phyloP scores from a whole-genome alignment of 1,139 yeast genomes.

The Suhomyces taliae region DNA sequence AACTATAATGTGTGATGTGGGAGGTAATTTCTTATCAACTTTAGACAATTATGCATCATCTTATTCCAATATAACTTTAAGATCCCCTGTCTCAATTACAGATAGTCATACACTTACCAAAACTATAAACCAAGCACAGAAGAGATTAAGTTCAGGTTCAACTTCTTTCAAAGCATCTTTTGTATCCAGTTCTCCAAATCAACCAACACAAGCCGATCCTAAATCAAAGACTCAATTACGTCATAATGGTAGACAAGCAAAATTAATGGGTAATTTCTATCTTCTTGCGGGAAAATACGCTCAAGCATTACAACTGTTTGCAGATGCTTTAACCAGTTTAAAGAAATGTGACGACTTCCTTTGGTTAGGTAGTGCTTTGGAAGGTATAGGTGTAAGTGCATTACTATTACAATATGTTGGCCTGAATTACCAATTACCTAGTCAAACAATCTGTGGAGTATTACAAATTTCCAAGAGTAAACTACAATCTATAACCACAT shows the following conservation, averaged over 20 bases:
- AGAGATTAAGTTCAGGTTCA: slow-evolving; percentile 41
- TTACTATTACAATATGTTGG: slow-evolving; percentile 61
- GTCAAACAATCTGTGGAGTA: slow-evolving; percentile 15
- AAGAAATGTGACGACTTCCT: slow-evolving; percentile 69
- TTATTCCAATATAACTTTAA: slow-evolving; percentile 64
- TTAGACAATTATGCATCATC: slow-evolving; percentile 71
- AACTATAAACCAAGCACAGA: slow-evolving; percentile 54
- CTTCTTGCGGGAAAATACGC: slow-evolving; percentile 75
- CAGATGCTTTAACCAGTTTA: slow-evolving; percentile 65
- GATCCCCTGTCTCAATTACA: slow-evolving; percentile 70
- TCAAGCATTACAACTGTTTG: slow-evolving; percentile 69
- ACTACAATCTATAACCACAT: slow-evolving; percentile 19
- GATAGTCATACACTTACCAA: slow-evolving; percentile 50
- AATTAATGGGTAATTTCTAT: slow-evolving; percentile 73
- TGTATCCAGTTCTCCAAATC: slow-evolving; percentile 7
- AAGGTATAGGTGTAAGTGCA: slow-evolving; percentile 71
- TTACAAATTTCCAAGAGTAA: slow-evolving; percentile 31
- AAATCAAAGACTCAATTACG: slow-evolving; percentile 35
- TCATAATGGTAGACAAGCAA: slow-evolving; percentile 67
- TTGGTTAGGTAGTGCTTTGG: slow-evolving; percentile 88
- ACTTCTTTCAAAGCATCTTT: slow-evolving; percentile 39
- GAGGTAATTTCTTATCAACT: slow-evolving; percentile 60
- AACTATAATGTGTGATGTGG: slow-evolving; percentile 71
- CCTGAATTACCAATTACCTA: slow-evolving; percentile 62
- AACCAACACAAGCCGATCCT: slow-evolving; percentile 17